These are phyloP conservation scores for Cladosporium sp. DNA, from an alignment of 2,329 filamentous ascomycete species.

Conservation along the genomic window DNA sequence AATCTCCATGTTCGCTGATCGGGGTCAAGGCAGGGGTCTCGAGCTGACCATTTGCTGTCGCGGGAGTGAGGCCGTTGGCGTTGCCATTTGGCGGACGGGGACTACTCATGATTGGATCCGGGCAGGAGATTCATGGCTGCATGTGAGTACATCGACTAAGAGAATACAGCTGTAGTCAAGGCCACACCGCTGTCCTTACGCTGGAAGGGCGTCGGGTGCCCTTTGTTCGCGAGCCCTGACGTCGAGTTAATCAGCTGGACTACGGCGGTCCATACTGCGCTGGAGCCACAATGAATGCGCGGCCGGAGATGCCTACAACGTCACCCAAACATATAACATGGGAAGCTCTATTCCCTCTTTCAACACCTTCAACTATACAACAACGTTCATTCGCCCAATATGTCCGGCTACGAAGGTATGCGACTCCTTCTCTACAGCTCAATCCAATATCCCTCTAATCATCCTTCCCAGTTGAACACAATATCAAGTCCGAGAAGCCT, in stretches of 20 bases:
- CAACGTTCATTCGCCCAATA: slow-evolving; percentile 18
- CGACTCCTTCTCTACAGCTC: too few relatives aligned
- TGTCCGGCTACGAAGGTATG: slow-evolving; percentile 46
- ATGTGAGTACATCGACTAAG: neutral
- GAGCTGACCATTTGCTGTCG: slow-evolving; percentile 18
- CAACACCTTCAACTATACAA: neutral
- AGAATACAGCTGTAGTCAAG: too few relatives aligned
- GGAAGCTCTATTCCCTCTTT: neutral
- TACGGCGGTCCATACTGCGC: neutral
- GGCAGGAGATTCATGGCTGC: slow-evolving; percentile 6
- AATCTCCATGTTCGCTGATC: slow-evolving; percentile 23
- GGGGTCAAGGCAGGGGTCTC: slow-evolving; percentile 27
- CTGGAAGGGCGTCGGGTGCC: too few relatives aligned
- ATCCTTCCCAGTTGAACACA: slow-evolving; percentile 44
- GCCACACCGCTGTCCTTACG: too few relatives aligned
- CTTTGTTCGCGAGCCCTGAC: slow-evolving; percentile 6
- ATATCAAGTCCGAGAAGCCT: slow-evolving; percentile 37
- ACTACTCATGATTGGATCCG: slow-evolving; percentile 9
- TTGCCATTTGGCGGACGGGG: neutral
- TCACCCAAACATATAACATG: neutral
- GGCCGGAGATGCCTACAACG: slow-evolving; percentile 16
- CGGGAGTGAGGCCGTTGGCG: neutral
- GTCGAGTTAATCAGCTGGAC: neutral
- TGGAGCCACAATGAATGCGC: slow-evolving; percentile 1
- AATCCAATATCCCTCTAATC: neutral